Base-by-base conservation (phyloP, 2,329 filamentous ascomycete species). In the Aspergillus calidoustus region DNA sequence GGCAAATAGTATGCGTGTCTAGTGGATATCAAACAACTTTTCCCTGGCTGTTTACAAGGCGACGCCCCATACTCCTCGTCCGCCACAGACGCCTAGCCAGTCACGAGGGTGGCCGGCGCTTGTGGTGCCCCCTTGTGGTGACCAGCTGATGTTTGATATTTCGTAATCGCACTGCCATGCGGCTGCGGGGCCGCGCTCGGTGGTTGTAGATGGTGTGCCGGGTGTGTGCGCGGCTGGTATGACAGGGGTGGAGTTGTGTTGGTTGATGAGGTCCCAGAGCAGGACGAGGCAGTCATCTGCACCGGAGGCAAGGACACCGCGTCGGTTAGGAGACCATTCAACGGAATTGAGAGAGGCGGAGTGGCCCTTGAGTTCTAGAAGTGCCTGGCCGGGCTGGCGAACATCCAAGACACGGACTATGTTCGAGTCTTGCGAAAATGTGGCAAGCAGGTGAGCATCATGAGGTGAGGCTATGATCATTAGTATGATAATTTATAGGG, bases 331-430 rank as follows among this genome's bases (percentile, higher is more conserved):
- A 8, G 92, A 96, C 95, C 95, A 99, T 79, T 99, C 95, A 62
- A 98, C 91, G 71, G 91, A 95, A 79, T 96, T 98, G 60, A 99
- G 86, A 7, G 92, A 79, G 4, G 92, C 91, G 23, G 88, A 87
- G 74, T 99, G 94, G 23, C 95, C 95, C 52, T 91, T 91, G 43
- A 99, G 87, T 76, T 99, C 95, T 28, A 99, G 86, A 4, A 99
- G 85, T 2, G 95, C 95, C 77, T 97, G 95, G 6, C 95, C 95
- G 0, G 95, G 95, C 78, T 99, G 95, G 53, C 95, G 90, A 3
- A 98, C 94, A 72, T 99, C 95, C 31, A 99, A 87, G 58, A 99
- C 96, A 52, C 95, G 92, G 73, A 99, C 93, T 38, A 96, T 82
- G 70, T 90, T 93, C 4, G 92, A 96, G 74, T 98, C 95, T 72